A percentile compares a stretch with the other conserved stretches of the same genome.
These are phyloP conservation scores for Suhomyces taliae DNA, from an alignment of 1,139 yeast genomes.

Conservation along the genomic window DNA sequence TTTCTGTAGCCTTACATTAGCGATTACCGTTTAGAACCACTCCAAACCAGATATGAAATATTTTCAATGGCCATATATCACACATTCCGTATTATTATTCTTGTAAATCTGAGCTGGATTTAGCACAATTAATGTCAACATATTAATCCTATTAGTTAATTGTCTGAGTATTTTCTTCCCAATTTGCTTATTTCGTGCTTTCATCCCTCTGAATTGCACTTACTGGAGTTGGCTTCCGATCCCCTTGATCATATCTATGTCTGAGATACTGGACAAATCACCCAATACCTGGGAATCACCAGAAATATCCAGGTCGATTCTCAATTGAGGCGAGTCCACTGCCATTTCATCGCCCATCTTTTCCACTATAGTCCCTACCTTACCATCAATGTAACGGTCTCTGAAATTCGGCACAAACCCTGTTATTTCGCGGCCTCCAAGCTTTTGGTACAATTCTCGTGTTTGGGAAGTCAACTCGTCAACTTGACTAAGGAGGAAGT, in stretches of 20 bases:
- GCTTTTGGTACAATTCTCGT: slow-evolving; percentile 31
- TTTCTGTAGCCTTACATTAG: too few relatives aligned
- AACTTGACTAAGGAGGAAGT: slow-evolving; percentile 44
- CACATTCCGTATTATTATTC: too few relatives aligned
- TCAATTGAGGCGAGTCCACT: slow-evolving; percentile 2
- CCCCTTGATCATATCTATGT: slow-evolving; percentile 6
- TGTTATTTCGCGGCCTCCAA: slow-evolving; percentile 17
- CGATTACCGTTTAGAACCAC: too few relatives aligned
- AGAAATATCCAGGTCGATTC: slow-evolving; percentile 3
- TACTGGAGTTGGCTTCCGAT: slow-evolving; percentile 2
- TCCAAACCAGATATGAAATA: too few relatives aligned
- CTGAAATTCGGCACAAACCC: slow-evolving; percentile 17
- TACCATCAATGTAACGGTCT: slow-evolving; percentile 21
- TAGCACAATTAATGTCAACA: too few relatives aligned
- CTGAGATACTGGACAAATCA: slow-evolving; percentile 7
- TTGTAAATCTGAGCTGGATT: too few relatives aligned
- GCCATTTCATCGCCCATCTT: slow-evolving; percentile 12
- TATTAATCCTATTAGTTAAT: too few relatives aligned
- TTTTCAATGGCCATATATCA: too few relatives aligned
- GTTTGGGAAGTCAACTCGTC: slow-evolving; percentile 42
- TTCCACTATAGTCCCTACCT: slow-evolving; percentile 18
- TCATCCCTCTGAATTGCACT: too few relatives aligned
- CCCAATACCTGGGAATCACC: slow-evolving; percentile 4
- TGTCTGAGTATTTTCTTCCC: too few relatives aligned
- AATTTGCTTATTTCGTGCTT: too few relatives aligned